phyloP scores from a whole-genome alignment of 2,329 filamentous ascomycete species.

The Aulographum hederae region DNA sequence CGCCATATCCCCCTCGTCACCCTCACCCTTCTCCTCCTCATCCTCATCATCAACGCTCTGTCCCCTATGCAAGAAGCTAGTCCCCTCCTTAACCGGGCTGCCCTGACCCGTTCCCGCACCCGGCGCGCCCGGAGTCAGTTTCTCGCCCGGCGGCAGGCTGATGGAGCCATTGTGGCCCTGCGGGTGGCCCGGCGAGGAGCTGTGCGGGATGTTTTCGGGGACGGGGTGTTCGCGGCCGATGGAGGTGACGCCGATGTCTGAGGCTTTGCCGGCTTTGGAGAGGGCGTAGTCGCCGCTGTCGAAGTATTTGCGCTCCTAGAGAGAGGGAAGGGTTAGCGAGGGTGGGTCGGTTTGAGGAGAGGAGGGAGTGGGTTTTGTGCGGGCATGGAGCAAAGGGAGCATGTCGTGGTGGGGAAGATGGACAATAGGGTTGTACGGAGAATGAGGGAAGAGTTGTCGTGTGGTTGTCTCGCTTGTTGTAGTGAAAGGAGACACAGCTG shows the following conservation, averaged over 20 bases:
- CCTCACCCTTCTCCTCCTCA: slow-evolving; percentile 3
- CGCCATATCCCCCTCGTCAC: background rate
- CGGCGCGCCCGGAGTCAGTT: slow-evolving; percentile 10
- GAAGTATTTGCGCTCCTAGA: slow-evolving; percentile 82
- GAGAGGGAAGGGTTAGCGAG: background rate
- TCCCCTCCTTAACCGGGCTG: slow-evolving; percentile 74
- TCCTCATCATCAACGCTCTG: slow-evolving; percentile 40
- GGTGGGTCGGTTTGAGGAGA: background rate
- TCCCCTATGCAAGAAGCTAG: slow-evolving; percentile 64
- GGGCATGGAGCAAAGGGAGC: background rate
- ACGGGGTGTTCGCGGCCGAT: slow-evolving; percentile 91
- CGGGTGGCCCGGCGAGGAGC: slow-evolving; percentile 20
- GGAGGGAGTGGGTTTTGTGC: slow-evolving; percentile 2
- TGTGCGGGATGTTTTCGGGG: slow-evolving; percentile 86
- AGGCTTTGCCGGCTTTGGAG: slow-evolving; percentile 92
- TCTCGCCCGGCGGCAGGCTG: slow-evolving; percentile 14
- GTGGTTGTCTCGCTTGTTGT: no score
- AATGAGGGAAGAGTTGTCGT: slow-evolving; percentile 1
- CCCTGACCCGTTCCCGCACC: slow-evolving; percentile 28
- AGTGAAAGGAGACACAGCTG: no score
- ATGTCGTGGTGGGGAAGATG: background rate
- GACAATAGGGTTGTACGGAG: background rate
- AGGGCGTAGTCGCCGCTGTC: slow-evolving; percentile 93
- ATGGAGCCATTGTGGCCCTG: slow-evolving; percentile 14
- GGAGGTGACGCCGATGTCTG: slow-evolving; percentile 79